A percentile compares a stretch with the other conserved stretches of the same genome.
Conservation (phyloP, 164 flowering plant genomes). For the Magnolia kwangsiensis region DNA sequence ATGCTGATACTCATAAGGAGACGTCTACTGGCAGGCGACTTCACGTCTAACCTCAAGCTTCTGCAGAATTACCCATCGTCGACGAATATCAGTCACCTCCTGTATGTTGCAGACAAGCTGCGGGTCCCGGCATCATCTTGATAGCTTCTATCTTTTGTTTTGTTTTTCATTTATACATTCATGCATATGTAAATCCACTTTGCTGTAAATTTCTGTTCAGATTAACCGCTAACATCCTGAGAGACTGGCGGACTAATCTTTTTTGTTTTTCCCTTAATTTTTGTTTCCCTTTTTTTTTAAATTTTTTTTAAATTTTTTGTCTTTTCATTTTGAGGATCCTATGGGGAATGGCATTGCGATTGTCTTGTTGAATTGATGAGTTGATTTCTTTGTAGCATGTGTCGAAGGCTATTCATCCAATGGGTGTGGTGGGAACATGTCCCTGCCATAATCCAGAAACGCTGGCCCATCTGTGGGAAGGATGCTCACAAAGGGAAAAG, state of each 20-base stretch:
- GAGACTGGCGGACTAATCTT: neutral
- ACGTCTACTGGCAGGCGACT: conserved; percentile 96
- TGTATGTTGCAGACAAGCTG: conserved; percentile 89
- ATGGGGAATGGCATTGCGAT: too few relatives aligned
- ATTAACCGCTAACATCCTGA: neutral
- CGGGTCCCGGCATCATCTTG: conserved; percentile 31
- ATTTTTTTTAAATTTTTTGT: too few relatives aligned
- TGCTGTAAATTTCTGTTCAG: conserved; percentile 31
- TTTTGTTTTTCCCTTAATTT: too few relatives aligned
- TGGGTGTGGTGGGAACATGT: too few relatives aligned
- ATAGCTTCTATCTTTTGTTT: neutral
- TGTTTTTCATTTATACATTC: neutral
- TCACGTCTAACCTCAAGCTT: conserved; percentile 87
- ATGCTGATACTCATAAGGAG: conserved; percentile 83
- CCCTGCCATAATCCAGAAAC: too few relatives aligned
- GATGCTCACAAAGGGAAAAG: too few relatives aligned
- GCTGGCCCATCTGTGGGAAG: too few relatives aligned
- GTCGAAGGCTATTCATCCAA: too few relatives aligned
- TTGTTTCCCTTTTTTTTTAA: too few relatives aligned
- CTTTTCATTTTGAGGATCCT: too few relatives aligned
- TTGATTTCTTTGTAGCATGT: too few relatives aligned
- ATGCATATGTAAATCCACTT: neutral
- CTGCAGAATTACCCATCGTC: conserved; percentile 82
- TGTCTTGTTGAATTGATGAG: too few relatives aligned
- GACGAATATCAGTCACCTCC: conserved; percentile 83